phyloP scores from a whole-genome alignment of 805 yeast genomes.

The Candida caryicola region DNA sequence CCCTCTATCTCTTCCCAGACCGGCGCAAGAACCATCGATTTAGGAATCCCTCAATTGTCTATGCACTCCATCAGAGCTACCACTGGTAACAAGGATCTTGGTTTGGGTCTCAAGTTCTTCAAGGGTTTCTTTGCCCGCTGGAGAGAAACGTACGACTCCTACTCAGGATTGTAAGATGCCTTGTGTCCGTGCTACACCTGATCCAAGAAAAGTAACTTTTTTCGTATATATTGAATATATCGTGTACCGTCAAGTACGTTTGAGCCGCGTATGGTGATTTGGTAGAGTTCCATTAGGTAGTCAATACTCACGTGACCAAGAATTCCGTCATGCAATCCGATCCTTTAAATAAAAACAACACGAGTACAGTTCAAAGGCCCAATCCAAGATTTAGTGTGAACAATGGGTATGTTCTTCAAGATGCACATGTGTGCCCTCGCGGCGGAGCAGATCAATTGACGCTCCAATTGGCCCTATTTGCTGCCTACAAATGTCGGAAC shows the following conservation, averaged over 20 bases:
- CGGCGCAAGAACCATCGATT: conserved; percentile 73
- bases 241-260: no score
- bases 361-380: not conserved
- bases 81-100: conserved; percentile 73
- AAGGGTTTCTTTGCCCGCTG: conserved; percentile 65
- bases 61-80: conserved; percentile 88
- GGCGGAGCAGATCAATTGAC: no score
- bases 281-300: no score
- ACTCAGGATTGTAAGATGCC: conserved; percentile 48
- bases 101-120: conserved; percentile 70
- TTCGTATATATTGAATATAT: no score
- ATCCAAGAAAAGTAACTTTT: no score
- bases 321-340: not conserved
- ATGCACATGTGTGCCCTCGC: no score
- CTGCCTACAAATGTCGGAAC: no score
- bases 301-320: not conserved
- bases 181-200: no score
- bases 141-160: conserved; percentile 56
- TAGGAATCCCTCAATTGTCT: conserved; percentile 79
- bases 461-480: no score
- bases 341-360: not conserved
- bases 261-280: no score
- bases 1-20: conserved; percentile 62
- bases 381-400: not conserved
- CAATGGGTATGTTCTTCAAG: conserved; percentile 10